Base-by-base conservation (phyloP, 169 alveolate genomes). In the Ichthyophthirius multifiliis region DNA sequence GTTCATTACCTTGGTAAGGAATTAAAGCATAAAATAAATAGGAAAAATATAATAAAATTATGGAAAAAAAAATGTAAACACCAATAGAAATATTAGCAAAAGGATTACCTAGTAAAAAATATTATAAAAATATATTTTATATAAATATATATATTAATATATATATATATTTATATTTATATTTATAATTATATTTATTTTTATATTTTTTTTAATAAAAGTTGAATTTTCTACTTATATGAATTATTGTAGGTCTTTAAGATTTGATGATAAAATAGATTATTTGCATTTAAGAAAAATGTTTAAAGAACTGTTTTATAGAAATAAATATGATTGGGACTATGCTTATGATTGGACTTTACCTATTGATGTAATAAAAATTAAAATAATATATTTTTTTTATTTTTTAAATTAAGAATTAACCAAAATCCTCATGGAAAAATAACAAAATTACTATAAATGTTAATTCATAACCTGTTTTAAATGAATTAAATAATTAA, bases 211-310 rank as follows among this genome's bases (percentile, higher is more conserved):
- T 3, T 15, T 12, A 47, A 0, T 65, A 6, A 16, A 65, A 30
- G 89, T 74, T 39, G 92, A 87, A 71, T 81, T 90, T 63, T 63
- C 86, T 5, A 75, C 67, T 65, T 90, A 79, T 63, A 76, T 90
- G 65, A 78, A 87, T 55, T 90, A 90, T 74, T 73, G 87, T 78
- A 84, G 86, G 77, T 73, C 90, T 34, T 64, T 90, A 47, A 77
- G 89, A 39, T 90, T 90, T 71, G 95, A 90, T 62, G 93, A 90
- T 65, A 78, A 86, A 23, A 92, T 92, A 12, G 95, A 90, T 82
- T 90, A 90, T 65, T 74, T 76, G 27, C 83, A 87, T 79, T 74
- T 90, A 55, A 73, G 90, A 62, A 83, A 83, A 45, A 77, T 90
- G 74, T 90, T 90, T 73, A 84, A 74, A 20, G 91, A 85, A 30